Percentiles rank a stretch among this genome's conserved stretches.
Evolutionary conservation across 2,329 filamentous ascomycete species (phyloP).

Genomic region (Lasiodiplodia gonubiensis): DNA sequence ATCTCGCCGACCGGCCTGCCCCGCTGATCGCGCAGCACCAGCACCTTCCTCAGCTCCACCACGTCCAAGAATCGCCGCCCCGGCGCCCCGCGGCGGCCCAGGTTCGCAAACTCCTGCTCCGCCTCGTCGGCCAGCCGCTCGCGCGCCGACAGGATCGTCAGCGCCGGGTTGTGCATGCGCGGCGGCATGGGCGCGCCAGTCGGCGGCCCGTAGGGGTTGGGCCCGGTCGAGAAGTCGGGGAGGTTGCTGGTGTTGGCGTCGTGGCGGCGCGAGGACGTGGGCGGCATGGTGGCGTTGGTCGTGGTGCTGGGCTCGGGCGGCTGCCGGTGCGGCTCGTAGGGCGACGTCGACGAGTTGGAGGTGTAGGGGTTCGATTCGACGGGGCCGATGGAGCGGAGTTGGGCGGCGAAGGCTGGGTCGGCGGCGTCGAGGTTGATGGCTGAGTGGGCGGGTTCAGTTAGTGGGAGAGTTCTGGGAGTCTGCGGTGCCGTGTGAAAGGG

Average conservation of each 20-base stretch:
- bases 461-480: not conserved
- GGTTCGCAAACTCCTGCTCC: conserved; percentile 58
- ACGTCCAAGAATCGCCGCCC: conserved; percentile 55
- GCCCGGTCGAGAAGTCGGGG: conserved; percentile 20
- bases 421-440: conserved; percentile 66
- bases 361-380: conserved; percentile 64
- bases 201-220: conserved; percentile 31
- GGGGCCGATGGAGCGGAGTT: conserved; percentile 70
- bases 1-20: conserved; percentile 14
- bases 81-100: conserved; percentile 48
- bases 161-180: conserved; percentile 57
- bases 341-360: conserved; percentile 60
- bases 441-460: conserved; percentile 33
- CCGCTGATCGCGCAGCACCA: conserved; percentile 22
- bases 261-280: conserved; percentile 14
- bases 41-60: conserved; percentile 41
- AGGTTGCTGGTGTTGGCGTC: conserved; percentile 32
- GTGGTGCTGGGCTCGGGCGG: not conserved
- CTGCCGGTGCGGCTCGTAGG: conserved; percentile 34
- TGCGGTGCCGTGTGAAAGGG: too few species aligned
- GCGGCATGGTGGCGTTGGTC: not conserved
- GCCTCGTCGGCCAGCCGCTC: conserved; percentile 58
- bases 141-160: conserved; percentile 60
- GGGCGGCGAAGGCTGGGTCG: conserved; percentile 75
- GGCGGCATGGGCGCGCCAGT: conserved; percentile 36